Percentiles rank a stretch among this genome's conserved stretches.
Evolutionary conservation across 805 yeast species (phyloP).

Genomic region (Lipomyces yamadae): DNA sequence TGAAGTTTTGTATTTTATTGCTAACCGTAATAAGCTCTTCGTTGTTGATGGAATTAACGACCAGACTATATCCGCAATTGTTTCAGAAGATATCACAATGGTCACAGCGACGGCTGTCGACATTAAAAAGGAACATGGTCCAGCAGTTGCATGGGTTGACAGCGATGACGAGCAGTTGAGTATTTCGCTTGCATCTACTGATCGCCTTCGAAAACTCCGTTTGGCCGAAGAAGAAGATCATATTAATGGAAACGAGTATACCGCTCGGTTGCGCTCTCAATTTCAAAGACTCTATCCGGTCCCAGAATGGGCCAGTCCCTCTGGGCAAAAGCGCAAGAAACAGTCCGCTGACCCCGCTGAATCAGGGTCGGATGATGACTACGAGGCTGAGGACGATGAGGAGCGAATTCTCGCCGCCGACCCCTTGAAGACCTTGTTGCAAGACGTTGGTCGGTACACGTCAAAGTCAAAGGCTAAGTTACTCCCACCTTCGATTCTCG

Average conservation of each 20-base stretch:
- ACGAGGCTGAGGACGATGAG: constrained; percentile 45
- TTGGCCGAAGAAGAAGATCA: constrained; percentile 57
- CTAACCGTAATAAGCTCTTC: constrained; percentile 19
- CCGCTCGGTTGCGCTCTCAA: constrained; percentile 70
- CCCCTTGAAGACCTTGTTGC: constrained; percentile 45
- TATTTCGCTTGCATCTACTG: constrained; percentile 63
- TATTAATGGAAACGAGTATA: constrained; percentile 65
- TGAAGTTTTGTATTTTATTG: background rate
- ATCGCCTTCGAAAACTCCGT: constrained; percentile 74
- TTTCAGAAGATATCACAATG: constrained; percentile 44
- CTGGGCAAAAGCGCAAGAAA: constrained; percentile 38
- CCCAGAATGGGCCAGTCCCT: constrained; percentile 77
- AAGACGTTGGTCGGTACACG: constrained; percentile 42
- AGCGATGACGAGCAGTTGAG: constrained; percentile 82
- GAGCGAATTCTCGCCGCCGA: constrained; percentile 39
- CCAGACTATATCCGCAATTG: constrained; percentile 19
- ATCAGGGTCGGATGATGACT: constrained; percentile 41
- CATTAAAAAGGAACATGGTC: constrained; percentile 42
- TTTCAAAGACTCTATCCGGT: constrained; percentile 73
- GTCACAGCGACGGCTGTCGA: constrained; percentile 18
- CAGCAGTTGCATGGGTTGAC: constrained; percentile 74
- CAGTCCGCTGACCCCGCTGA: constrained; percentile 25
- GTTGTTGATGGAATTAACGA: constrained; percentile 42
- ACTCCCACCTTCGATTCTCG: constrained; percentile 70
- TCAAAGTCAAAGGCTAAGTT: constrained; percentile 52